These are phyloP conservation scores for Penicillium coprophilum DNA, from an alignment of 495 filamentous ascomycete species.

Conservation along the genomic window DNA sequence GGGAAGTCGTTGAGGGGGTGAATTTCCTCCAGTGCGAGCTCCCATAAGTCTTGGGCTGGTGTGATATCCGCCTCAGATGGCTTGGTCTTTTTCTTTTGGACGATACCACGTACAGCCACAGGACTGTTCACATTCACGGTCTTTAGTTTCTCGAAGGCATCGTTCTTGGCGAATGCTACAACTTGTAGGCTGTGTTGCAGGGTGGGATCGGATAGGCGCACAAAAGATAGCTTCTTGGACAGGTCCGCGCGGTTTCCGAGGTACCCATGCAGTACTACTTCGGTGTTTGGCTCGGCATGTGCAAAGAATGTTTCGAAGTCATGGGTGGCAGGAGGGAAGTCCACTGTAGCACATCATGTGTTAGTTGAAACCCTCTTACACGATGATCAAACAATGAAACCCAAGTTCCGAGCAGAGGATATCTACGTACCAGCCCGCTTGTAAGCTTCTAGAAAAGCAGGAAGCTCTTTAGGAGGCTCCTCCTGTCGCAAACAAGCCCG, in stretches of 20 bases:
- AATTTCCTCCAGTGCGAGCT: constrained; percentile 64
- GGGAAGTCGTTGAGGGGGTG: constrained; percentile 72
- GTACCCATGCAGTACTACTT: constrained; percentile 71
- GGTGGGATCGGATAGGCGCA: constrained; percentile 55
- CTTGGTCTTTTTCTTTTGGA: constrained; percentile 46
- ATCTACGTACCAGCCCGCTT: constrained; percentile 48
- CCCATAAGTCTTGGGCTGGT: constrained; percentile 43
- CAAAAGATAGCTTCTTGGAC: constrained; percentile 66
- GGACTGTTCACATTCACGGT: constrained; percentile 50
- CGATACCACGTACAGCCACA: constrained; percentile 50
- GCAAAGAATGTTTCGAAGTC: constrained; percentile 47
- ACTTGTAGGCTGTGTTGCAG: constrained; percentile 53
- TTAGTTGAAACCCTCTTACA: constrained; percentile 11
- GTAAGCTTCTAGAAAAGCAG: constrained; percentile 44
- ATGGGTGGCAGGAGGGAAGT: constrained; percentile 52
- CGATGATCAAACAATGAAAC: background rate
- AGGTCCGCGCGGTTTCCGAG: constrained; percentile 61
- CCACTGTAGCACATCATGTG: constrained; percentile 37
- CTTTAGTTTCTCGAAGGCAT: constrained; percentile 48
- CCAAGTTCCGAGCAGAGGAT: background rate
- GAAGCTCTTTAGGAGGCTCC: constrained; percentile 17
- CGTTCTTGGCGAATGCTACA: constrained; percentile 47
- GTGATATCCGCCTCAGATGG: constrained; percentile 23
- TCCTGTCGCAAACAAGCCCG: constrained; percentile 29
- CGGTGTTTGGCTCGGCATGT: constrained; percentile 40